Percentiles rank a stretch among this genome's conserved stretches.
Evolutionary conservation across 2,329 filamentous ascomycete genomes (phyloP).

Genomic region (Diaporthe velutina): DNA sequence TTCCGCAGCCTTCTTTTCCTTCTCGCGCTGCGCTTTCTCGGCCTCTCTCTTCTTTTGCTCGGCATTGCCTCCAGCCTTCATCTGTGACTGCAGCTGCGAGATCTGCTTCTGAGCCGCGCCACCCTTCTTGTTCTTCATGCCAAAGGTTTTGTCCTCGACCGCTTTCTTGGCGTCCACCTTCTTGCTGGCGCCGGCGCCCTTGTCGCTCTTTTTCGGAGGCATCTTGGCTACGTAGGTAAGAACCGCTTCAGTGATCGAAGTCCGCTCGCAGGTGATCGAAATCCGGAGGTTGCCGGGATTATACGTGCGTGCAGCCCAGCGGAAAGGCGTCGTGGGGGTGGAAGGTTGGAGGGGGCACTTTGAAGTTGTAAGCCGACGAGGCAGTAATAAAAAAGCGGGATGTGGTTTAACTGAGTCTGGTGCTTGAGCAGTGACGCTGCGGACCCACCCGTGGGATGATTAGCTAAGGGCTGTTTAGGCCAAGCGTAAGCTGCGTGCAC

Average conservation of each 20-base stretch:
- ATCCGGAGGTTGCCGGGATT: neutral
- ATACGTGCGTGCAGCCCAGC: constrained; percentile 10
- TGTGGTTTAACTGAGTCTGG: constrained; percentile 21
- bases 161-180: constrained; percentile 70
- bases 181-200: constrained; percentile 63
- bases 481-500: neutral
- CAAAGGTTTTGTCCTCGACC: constrained; percentile 96
- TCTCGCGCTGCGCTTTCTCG: constrained; percentile 77
- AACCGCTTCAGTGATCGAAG: neutral
- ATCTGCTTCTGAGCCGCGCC: constrained; percentile 91
- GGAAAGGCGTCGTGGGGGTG: neutral
- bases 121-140: constrained; percentile 99
- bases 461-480: constrained; percentile 13
- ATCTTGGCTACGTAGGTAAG: constrained; percentile 61
- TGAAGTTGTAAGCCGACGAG: constrained; percentile 32
- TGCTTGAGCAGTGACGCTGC: constrained; percentile 30
- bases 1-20: constrained; percentile 93
- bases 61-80: constrained; percentile 80
- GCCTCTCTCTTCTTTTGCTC: constrained; percentile 87
- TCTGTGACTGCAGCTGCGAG: constrained; percentile 81
- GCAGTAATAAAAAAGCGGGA: constrained; percentile 35
- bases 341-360: neutral
- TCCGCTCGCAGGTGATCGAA: neutral
- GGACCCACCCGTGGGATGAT: constrained; percentile 20
- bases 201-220: constrained; percentile 77